Evolutionary conservation across 768 basidiomycete species (phyloP), one percentile per base, ranked within the genome.

Genomic region (Glaciozyma antarctica): DNA sequence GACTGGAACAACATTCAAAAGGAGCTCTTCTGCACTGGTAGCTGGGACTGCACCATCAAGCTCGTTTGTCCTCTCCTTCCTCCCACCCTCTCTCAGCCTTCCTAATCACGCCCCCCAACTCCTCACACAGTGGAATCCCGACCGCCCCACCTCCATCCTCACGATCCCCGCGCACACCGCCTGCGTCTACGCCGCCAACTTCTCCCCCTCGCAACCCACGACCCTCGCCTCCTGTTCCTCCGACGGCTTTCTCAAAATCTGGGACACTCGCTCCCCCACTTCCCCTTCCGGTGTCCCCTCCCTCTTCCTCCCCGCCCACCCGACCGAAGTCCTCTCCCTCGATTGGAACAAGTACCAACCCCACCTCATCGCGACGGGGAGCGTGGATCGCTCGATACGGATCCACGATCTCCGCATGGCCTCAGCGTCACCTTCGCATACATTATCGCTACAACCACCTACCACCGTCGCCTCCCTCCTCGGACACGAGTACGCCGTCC

Each of bases 1-100:
- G 90, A 98, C 76, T 98, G 94, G 93, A 91, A 87, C 67, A 98
- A 95, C 77, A 76, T 93, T 67, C 85, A 86, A 72, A 95, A 94
- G 75, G 87, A 90, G 69, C 82, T 83, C 1, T 93, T 95, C 75
- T 83, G 82, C 13, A 91, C 91, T 16, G 83, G 88, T 30, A 89
- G 87, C 17, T 97, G 93, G 93, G 94, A 98, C 73, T 90, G 90
- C 32, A 82, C 81, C 19, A 82, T 93, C 49, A 97, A 95, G 78
- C 73, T 95, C 56, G 93, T 92, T 68, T 55, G 88, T 80, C 15
- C 3, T 24, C n/a, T 24, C 5, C 21, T 80, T 12, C 2, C 28
- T 28, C 32, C 16, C 5, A 9, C n/a, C 38, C 19, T 22, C 26
- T 57, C 8, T 30, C 47, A 26, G 22, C 16, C 19, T n/a, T 30